Conservation (phyloP, 2,329 filamentous ascomycete species). For the Aspergillus sp. region DNA sequence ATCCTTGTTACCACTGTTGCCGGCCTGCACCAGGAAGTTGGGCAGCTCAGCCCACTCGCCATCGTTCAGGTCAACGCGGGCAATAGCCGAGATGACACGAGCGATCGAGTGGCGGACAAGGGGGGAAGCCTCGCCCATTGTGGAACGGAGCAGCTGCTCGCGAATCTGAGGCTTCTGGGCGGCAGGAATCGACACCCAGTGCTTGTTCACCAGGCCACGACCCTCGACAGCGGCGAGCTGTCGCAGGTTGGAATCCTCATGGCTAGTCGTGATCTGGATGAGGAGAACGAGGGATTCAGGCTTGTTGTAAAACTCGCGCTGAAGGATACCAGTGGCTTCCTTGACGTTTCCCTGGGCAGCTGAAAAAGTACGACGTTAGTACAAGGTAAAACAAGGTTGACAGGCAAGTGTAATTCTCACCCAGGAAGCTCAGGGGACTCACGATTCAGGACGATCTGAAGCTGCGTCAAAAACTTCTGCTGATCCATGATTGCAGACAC, state of each 20-base stretch:
- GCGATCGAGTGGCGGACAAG: conserved; percentile 83
- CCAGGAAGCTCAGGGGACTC: conserved; percentile 44
- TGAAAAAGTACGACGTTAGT: conserved; percentile 40
- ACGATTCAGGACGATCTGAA: conserved; percentile 87
- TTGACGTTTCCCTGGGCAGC: conserved; percentile 89
- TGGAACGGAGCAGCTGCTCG: conserved; percentile 78
- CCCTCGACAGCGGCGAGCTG: conserved; percentile 92
- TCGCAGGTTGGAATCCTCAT: conserved; percentile 69
- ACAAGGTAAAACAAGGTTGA: background rate
- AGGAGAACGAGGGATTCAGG: conserved; percentile 81
- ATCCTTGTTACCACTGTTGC: conserved; percentile 69
- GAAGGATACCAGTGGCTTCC: conserved; percentile 82
- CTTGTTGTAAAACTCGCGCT: conserved; percentile 89
- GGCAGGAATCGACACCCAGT: conserved; percentile 74
- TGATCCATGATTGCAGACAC: conserved; percentile 63
- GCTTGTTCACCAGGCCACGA: conserved; percentile 75
- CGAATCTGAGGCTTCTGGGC: conserved; percentile 79
- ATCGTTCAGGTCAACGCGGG: conserved; percentile 80
- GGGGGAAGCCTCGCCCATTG: conserved; percentile 73
- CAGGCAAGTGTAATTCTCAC: background rate
- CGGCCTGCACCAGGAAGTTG: conserved; percentile 74
- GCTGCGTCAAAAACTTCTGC: conserved; percentile 79
- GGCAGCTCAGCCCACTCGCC: conserved; percentile 83
- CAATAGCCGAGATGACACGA: conserved; percentile 83
- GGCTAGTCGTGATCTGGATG: conserved; percentile 81